Conservation (phyloP, 768 basidiomycete genomes). For the Sistotremastrum suecicum region DNA sequence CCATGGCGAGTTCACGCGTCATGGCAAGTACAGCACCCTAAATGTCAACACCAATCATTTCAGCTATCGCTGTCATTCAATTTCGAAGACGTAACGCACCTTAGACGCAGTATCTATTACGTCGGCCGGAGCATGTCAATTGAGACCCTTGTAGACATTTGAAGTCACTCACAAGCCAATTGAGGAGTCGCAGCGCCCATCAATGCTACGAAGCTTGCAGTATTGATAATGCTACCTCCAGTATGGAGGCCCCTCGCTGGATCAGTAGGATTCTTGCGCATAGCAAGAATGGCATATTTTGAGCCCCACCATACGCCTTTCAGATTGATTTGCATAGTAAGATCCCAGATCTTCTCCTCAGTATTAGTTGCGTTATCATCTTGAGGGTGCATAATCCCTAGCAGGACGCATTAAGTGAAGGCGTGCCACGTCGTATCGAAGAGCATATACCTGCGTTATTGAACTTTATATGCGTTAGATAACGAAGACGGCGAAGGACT, state of each 20-base stretch:
- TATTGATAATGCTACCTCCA: constrained; percentile 89
- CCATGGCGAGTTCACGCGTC: constrained; percentile 95
- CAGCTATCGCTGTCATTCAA: constrained; percentile 2
- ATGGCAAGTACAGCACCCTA: constrained; percentile 96
- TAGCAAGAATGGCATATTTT: constrained; percentile 93
- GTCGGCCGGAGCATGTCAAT: constrained; percentile 1
- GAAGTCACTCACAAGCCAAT: constrained; percentile 68
- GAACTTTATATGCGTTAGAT: constrained; percentile 36
- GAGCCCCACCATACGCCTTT: constrained; percentile 99
- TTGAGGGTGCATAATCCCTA: constrained; percentile 95
- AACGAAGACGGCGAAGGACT: not conserved
- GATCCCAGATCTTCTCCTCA: constrained; percentile 91
- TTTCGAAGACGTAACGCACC: constrained; percentile 22
- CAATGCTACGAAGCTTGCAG: constrained; percentile 91
- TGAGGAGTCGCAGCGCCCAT: constrained; percentile 97
- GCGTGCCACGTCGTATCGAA: constrained; percentile 1
- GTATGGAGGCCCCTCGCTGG: constrained; percentile 61
- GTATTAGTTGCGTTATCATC: constrained; percentile 96
- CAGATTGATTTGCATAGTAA: constrained; percentile 87
- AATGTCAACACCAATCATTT: constrained; percentile 6
- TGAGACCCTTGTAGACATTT: constrained; percentile 2
- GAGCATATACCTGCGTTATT: constrained; percentile 65
- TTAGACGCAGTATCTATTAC: constrained; percentile 87
- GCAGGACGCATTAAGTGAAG: constrained; percentile 1
- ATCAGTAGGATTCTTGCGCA: constrained; percentile 85